phyloP scores from a whole-genome alignment of 225 moss, liverwort and hornwort species.

The Pseudisothecium myosuroides region DNA sequence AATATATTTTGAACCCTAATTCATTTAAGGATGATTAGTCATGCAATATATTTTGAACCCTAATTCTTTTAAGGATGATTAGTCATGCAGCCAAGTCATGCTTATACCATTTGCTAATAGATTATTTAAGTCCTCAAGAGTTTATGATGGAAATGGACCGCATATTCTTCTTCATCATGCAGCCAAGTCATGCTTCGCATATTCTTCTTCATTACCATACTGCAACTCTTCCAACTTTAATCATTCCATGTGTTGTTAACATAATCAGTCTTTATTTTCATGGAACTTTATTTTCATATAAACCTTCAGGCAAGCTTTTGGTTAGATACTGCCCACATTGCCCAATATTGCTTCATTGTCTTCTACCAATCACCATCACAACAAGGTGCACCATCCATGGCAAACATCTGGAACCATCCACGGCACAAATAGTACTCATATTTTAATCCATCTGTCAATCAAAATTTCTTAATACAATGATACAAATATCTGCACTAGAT shows the following conservation, averaged over 20 bases:
- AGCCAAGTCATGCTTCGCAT: no score
- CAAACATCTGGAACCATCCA: slow-evolving; percentile 9
- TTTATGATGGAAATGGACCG: not conserved
- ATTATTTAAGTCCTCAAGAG: not conserved
- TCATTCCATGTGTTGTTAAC: no score
- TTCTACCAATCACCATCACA: slow-evolving; percentile 38
- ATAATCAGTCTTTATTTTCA: not conserved
- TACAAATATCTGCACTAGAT: not conserved
- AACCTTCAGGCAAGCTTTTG: no score
- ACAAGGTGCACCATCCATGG: not conserved
- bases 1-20: no score
- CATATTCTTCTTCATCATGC: not conserved
- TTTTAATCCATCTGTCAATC: not conserved
- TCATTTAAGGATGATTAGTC: no score
- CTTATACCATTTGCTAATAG: not conserved
- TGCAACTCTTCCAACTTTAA: not conserved
- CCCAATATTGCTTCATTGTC: not conserved
- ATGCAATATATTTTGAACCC: not conserved
- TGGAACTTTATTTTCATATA: not conserved
- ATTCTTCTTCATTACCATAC: not conserved
- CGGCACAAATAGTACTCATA: not conserved
- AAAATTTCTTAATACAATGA: not conserved
- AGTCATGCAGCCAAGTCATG: no score
- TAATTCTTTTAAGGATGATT: not conserved
- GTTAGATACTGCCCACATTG: not conserved